These are phyloP conservation scores for Melaleuca alternifolia DNA, from an alignment of 345 rosid genomes.

Conservation along the genomic window DNA sequence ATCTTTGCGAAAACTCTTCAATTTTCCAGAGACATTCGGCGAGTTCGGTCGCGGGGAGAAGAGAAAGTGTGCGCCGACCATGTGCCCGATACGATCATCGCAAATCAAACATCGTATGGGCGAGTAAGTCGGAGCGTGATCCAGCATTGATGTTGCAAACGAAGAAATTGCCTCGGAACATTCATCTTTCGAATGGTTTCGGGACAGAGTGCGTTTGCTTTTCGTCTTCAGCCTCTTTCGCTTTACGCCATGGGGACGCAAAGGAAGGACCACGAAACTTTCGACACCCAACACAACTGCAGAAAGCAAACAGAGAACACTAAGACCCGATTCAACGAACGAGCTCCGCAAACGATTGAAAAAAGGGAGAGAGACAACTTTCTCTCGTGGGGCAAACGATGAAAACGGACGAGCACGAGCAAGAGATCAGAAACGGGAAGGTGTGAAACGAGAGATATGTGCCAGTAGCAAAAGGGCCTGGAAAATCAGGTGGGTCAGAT, in stretches of 20 bases:
- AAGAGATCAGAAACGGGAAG: background rate
- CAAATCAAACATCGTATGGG: background rate
- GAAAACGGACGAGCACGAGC: background rate
- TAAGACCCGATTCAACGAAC: background rate
- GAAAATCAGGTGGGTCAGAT: slow-evolving; percentile 4
- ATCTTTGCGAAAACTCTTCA: background rate
- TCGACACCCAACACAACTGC: background rate
- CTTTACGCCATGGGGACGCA: background rate
- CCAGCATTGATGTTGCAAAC: background rate
- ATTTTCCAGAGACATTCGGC: background rate
- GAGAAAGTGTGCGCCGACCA: background rate
- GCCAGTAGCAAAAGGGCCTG: slow-evolving; percentile 11
- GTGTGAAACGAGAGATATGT: background rate
- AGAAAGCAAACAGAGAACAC: background rate
- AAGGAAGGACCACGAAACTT: background rate
- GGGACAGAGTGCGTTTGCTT: slow-evolving; percentile 20
- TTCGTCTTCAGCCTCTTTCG: background rate
- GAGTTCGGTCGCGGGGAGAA: background rate
- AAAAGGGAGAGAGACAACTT: background rate
- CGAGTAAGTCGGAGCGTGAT: background rate
- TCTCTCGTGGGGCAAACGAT: background rate
- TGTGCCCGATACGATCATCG: slow-evolving; percentile 1
- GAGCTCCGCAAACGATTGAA: background rate
- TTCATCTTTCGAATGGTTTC: background rate
- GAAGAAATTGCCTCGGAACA: slow-evolving; percentile 15